A percentile compares a stretch with the other conserved stretches of the same genome.
phyloP scores from a whole-genome alignment of 1,139 yeast species.

The Ashbya aceris region DNA sequence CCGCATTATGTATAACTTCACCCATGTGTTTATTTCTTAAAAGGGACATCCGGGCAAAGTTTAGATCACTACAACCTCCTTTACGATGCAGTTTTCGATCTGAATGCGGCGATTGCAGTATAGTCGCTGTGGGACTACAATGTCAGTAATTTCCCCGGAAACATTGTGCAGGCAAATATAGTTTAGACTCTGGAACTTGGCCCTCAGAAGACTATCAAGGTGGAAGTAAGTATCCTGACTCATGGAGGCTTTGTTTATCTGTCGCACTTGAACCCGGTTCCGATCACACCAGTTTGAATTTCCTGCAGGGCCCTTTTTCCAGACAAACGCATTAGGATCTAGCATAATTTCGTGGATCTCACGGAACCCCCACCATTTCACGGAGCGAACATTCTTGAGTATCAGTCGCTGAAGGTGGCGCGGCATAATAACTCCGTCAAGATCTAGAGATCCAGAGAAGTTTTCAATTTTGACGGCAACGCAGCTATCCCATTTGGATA shows the following conservation, averaged over 20 bases:
- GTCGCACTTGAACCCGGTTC: neutral
- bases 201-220: neutral
- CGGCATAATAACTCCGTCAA: constrained; percentile 21
- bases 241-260: neutral
- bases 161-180: constrained; percentile 14
- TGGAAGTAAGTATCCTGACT: constrained; percentile 1
- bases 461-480: constrained; percentile 11
- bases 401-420: constrained; percentile 13
- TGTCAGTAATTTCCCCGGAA: constrained; percentile 7
- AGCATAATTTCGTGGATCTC: too few species aligned
- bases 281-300: too few species aligned
- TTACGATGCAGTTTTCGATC: neutral
- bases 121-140: constrained; percentile 18
- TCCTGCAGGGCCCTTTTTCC: too few species aligned
- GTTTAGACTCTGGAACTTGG: constrained; percentile 9
- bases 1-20: too few species aligned
- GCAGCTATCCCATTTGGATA: constrained; percentile 25
- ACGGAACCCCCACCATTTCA: constrained; percentile 23
- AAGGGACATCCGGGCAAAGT: too few species aligned
- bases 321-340: too few species aligned
- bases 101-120: constrained; percentile 14
- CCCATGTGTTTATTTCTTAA: too few species aligned
- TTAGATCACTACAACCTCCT: neutral
- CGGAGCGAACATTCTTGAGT: constrained; percentile 10
- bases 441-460: constrained; percentile 16